Base-by-base conservation (phyloP, 176 grass and related monocot genomes). In the Alopecurus myosuroides region DNA sequence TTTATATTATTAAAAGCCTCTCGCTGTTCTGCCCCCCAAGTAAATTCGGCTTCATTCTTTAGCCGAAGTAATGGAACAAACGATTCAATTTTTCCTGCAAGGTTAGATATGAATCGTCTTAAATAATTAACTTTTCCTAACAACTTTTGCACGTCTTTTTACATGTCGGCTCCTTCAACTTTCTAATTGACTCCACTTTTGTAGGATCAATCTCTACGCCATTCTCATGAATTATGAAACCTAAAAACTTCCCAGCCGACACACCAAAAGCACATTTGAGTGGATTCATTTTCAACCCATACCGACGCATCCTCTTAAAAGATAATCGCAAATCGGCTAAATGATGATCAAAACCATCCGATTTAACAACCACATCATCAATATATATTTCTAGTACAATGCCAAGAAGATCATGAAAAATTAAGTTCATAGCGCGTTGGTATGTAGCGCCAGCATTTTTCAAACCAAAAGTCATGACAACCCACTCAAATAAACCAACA, bases 241-340 rank as follows among this genome's bases (percentile, higher is more conserved):
- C 77, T 6, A 66, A 66, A 9, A 80, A 80, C 1, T 49, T 65
- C 0, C 60, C 28, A 8, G 58, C 39, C 5, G 62, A 81, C 19
- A 80, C 28, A 15, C 78, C 29, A 6, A 81, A 81, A 17, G 78
- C 42, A 25, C 79, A 81, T 26, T 81, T 69, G 0, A 51, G 29
- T 6, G 79, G 79, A 52, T 81, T 69, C 63, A 81, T 81, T 9
- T 80, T 80, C 34, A 80, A 65, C 1, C 63, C 79, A 53, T 81
- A 53, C 5, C 11, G 28, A 1, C 19, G 60, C 45, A 81, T 69
- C 22, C 63, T 69, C 18, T 52, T 20, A 44, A 63, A 70, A 11
- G 45, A 44, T 28, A 69, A 26, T 0, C 49, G n/a, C 12, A 56
- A 82, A 71, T 82, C 22, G 14, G 80, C 48, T 13, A 70, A 71